Conservation (phyloP, 441 rosid species). For the Omphalea diandra region DNA sequence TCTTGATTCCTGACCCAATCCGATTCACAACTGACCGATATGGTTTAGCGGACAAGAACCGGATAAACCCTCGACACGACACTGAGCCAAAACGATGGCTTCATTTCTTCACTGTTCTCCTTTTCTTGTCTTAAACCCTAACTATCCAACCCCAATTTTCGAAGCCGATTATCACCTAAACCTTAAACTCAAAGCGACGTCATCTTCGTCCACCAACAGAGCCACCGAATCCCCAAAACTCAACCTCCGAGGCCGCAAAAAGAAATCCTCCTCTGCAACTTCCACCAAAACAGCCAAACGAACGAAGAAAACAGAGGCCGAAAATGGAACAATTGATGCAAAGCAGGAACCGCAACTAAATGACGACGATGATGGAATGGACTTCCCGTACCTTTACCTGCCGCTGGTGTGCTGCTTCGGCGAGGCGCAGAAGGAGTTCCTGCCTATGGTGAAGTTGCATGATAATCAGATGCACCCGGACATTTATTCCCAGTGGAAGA, state of each 20-base stretch:
- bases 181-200: constrained; percentile 39
- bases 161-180: constrained; percentile 8
- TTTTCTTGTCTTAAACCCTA: constrained; percentile 27
- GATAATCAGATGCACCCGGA: constrained; percentile 82
- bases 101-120: constrained; percentile 34
- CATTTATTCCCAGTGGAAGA: constrained; percentile 83
- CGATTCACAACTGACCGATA: constrained; percentile 18
- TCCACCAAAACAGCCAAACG: constrained; percentile 25
- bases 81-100: constrained; percentile 43
- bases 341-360: constrained; percentile 14
- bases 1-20: constrained; percentile 11
- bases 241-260: constrained; percentile 60
- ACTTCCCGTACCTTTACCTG: constrained; percentile 66
- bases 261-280: constrained; percentile 36
- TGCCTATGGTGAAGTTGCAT: constrained; percentile 75
- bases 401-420: constrained; percentile 92
- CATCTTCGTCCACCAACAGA: constrained; percentile 36
- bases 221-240: constrained; percentile 52
- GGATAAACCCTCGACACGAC: constrained; percentile 51
- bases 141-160: constrained; percentile 18
- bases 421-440: constrained; percentile 72
- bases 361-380: constrained; percentile 66
- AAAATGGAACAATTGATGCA: constrained; percentile 21
- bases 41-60: constrained; percentile 3
- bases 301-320: constrained; percentile 22